A percentile compares a stretch with the other conserved stretches of the same genome.
Evolutionary conservation across 495 filamentous ascomycete genomes (phyloP).

Genomic region (Apiosordaria backusii): DNA sequence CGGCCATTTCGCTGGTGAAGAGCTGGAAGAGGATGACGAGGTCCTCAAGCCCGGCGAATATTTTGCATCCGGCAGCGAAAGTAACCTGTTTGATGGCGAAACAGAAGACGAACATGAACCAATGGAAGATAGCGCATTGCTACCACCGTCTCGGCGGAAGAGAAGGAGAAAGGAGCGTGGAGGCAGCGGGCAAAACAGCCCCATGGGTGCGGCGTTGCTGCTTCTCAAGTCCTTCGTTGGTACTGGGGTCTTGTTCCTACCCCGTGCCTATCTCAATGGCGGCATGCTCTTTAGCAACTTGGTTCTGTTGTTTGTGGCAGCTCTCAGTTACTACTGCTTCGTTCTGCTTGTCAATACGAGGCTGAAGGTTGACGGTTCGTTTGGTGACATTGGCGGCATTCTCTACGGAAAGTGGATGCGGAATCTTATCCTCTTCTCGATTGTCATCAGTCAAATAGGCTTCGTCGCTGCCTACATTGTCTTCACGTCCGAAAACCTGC

Average conservation of each 20-base stretch:
- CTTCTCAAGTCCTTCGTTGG: conserved; percentile 96
- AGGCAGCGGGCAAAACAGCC: conserved; percentile 65
- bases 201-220: conserved; percentile 71
- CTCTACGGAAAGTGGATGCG: conserved; percentile 92
- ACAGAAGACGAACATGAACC: conserved; percentile 64
- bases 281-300: conserved; percentile 96
- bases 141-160: conserved; percentile 68
- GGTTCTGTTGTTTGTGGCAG: conserved; percentile 77
- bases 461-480: conserved; percentile 98
- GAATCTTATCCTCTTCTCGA: conserved; percentile 77
- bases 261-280: conserved; percentile 86
- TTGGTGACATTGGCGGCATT: conserved; percentile 91
- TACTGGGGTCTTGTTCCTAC: conserved; percentile 94
- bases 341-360: conserved; percentile 85
- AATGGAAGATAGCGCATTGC: conserved; percentile 76
- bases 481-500: conserved; percentile 92
- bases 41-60: conserved; percentile 79
- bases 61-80: conserved; percentile 67
- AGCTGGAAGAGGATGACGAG: conserved; percentile 93
- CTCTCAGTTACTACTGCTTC: conserved; percentile 93
- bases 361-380: conserved; percentile 78
- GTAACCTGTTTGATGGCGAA: conserved; percentile 44
- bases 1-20: conserved; percentile 95
- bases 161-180: conserved; percentile 68
- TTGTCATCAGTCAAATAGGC: conserved; percentile 90